phyloP scores from a whole-genome alignment of 352 stramenopile species.

The Globisporangium uncinulatum region DNA sequence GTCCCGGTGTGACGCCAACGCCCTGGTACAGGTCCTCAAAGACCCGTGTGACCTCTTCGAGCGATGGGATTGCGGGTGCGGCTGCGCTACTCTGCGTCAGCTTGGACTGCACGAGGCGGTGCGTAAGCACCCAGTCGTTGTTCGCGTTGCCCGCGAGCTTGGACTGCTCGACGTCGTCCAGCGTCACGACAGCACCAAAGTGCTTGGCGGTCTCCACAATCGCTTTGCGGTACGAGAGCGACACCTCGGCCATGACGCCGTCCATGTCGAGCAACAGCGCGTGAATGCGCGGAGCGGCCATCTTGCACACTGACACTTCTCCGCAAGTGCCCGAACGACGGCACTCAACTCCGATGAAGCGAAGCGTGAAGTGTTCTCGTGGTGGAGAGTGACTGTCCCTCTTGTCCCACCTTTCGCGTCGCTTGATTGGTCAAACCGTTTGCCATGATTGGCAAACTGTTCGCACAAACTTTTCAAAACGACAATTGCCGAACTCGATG shows the following conservation, averaged over 20 bases:
- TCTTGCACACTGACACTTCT: conserved; percentile 1
- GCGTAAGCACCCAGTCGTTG: conserved; percentile 96
- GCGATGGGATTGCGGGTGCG: conserved; percentile 25
- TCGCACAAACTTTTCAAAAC: too few relatives aligned
- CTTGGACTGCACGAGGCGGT: conserved; percentile 76
- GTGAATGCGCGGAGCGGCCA: conserved; percentile 23
- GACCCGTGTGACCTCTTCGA: conserved; percentile 90
- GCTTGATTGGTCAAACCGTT: too few relatives aligned
- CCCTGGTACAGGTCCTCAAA: conserved; percentile 97
- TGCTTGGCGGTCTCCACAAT: conserved; percentile 85
- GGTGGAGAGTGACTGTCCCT: too few relatives aligned
- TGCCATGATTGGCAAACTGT: too few relatives aligned
- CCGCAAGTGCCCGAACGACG: too few relatives aligned
- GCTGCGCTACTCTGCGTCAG: conserved; percentile 1
- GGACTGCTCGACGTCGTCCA: conserved; percentile 85
- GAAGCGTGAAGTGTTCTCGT: too few relatives aligned
- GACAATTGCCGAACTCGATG: too few relatives aligned
- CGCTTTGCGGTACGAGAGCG: conserved; percentile 89
- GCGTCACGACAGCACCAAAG: conserved; percentile 84
- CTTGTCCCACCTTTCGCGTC: too few relatives aligned
- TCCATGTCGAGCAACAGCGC: conserved; percentile 96
- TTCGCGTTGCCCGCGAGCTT: conserved; percentile 95
- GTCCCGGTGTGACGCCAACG: conserved; percentile 40
- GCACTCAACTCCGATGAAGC: too few relatives aligned
- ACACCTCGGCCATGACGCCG: conserved; percentile 95